Percentiles rank a stretch among this genome's conserved stretches.
phyloP scores from a whole-genome alignment of 2,329 filamentous ascomycete genomes.

The Westerdykella ornata region DNA sequence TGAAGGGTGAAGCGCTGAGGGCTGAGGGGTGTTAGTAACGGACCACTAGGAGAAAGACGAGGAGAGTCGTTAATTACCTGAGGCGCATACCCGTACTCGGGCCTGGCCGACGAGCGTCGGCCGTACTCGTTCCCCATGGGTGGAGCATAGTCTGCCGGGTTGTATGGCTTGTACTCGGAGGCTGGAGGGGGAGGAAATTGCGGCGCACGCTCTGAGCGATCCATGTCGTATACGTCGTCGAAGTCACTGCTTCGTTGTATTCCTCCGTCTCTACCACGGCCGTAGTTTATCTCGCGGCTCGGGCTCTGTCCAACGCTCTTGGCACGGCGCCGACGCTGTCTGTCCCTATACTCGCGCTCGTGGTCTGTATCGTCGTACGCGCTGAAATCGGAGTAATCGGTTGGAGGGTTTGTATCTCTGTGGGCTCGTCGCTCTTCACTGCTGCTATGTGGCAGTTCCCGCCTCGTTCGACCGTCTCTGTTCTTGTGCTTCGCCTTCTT shows the following conservation, averaged over 20 bases:
- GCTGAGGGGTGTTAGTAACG: conserved; percentile 31
- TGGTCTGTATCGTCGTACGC: conserved; percentile 27
- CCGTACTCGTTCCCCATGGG: conserved; percentile 12
- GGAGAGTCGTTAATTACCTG: conserved; percentile 31
- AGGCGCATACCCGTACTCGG: conserved; percentile 25
- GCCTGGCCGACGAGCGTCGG: conserved; percentile 19
- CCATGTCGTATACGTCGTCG: conserved; percentile 26
- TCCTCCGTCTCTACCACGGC: conserved; percentile 22
- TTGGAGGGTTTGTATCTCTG: conserved; percentile 22
- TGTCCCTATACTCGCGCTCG: conserved; percentile 21
- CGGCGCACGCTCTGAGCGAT: conserved; percentile 20
- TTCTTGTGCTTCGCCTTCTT: conserved; percentile 19
- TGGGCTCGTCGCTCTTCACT: conserved; percentile 15
- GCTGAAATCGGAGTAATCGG: conserved; percentile 26
- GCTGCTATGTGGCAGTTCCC: conserved; percentile 14
- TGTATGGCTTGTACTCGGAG: conserved; percentile 33
- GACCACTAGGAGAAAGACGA: conserved; percentile 22
- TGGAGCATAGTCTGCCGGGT: conserved; percentile 30
- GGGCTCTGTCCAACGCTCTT: conserved; percentile 20
- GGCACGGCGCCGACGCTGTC: conserved; percentile 20
- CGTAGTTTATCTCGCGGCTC: conserved; percentile 20
- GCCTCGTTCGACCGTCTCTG: conserved; percentile 14
- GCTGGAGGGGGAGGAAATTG: conserved; percentile 31
- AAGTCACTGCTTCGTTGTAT: conserved; percentile 16
- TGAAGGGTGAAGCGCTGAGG: conserved; percentile 14